Conservation (phyloP, 108 stramenopile genomes). For the Chaetoceros tenuissimus region DNA sequence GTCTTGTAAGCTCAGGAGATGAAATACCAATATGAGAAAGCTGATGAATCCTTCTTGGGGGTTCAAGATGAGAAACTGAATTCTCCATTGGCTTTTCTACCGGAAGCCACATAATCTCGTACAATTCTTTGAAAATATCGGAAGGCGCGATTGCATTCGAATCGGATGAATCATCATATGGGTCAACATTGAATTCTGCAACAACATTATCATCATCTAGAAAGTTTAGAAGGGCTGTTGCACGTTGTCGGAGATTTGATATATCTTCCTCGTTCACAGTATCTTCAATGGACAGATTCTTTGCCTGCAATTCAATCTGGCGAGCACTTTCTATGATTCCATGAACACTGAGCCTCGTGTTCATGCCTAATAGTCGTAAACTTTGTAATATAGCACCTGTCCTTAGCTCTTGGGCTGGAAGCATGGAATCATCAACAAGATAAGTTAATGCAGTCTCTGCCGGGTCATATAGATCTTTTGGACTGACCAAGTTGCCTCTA, state of each 20-base stretch:
- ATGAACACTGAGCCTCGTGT: neutral
- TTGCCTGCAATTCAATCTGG: neutral
- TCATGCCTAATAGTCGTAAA: neutral
- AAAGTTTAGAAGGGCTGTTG: slow-evolving; percentile 1
- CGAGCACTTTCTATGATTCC: neutral
- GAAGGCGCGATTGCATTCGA: too few species aligned
- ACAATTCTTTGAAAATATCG: too few species aligned
- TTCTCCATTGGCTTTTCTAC: neutral
- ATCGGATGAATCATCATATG: too few species aligned
- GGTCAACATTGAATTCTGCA: neutral
- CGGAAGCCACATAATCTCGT: neutral
- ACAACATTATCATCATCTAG: slow-evolving; percentile 1
- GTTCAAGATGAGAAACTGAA: neutral
- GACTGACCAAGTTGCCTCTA: neutral
- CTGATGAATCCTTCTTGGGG: neutral
- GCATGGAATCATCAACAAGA: neutral
- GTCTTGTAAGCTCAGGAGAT: neutral
- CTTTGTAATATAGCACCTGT: neutral
- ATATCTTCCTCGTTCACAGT: neutral
- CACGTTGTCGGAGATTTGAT: neutral
- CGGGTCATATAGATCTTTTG: neutral
- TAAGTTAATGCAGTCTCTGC: neutral
- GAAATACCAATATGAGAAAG: neutral
- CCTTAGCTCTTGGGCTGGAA: neutral
- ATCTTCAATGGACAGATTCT: neutral